These are phyloP conservation scores for Phaffomyces antillensis DNA, from an alignment of 805 yeast species.

Conservation along the genomic window DNA sequence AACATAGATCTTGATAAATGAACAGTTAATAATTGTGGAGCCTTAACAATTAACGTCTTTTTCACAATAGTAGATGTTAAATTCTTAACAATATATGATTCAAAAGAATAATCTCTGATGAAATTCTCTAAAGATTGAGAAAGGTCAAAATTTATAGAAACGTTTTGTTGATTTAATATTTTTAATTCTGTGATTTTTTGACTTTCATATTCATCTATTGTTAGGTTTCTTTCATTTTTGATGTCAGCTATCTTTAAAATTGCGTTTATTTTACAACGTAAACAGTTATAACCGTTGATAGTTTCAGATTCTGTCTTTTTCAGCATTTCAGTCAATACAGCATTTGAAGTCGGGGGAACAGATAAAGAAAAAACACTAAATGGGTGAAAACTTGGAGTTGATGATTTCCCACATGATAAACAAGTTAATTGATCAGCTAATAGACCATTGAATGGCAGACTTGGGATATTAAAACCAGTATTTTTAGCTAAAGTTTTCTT, in stretches of 20 bases:
- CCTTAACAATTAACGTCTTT: conserved; percentile 48
- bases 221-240: conserved; percentile 9
- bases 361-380: conserved; percentile 68
- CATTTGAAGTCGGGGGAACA: conserved; percentile 49
- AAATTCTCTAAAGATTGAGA: conserved; percentile 41
- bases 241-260: conserved; percentile 30
- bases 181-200: conserved; percentile 29
- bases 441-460: conserved; percentile 68
- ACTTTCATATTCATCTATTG: conserved; percentile 24
- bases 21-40: conserved; percentile 69
- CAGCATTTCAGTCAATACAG: conserved; percentile 48
- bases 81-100: conserved; percentile 35
- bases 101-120: conserved; percentile 38
- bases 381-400: conserved; percentile 51
- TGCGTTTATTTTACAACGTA: conserved; percentile 51
- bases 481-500: conserved; percentile 10
- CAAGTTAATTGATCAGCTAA: conserved; percentile 65
- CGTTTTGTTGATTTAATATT: conserved; percentile 26
- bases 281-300: conserved; percentile 74
- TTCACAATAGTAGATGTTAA: conserved; percentile 64
- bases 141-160: conserved; percentile 59
- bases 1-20: conserved; percentile 83
- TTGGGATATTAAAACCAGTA: conserved; percentile 34
- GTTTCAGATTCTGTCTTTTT: conserved; percentile 55
- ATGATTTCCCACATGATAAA: conserved; percentile 52